Base-by-base conservation (phyloP, 2,329 filamentous ascomycete species). In the Magnaporthales sp. region DNA sequence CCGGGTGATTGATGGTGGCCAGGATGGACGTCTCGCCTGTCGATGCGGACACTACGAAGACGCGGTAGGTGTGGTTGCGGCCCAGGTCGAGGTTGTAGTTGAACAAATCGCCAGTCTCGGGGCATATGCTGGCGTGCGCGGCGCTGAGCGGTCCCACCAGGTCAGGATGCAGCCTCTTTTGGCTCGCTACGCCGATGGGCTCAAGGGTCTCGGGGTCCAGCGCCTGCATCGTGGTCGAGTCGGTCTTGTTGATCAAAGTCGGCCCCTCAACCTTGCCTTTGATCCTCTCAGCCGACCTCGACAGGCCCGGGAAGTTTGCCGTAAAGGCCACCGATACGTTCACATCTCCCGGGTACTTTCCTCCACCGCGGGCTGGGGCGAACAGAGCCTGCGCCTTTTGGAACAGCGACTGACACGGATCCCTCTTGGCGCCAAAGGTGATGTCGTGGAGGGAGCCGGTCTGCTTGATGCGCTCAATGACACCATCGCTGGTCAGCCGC, bases 381-480 rank as follows among this genome's bases (percentile, higher is more conserved):
- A 65, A 67, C 30, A 65, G 11, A 27, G 66, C 27, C 29, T 63
- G 60, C 2, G 51, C 56, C 63, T 67, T 67, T 32, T 67, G 66
- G 66, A 67, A 67, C 6, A 67, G 30, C 13, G 66, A 67, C 13
- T 29, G 31, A 24, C 66, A 67, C 10, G 66, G 66, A 63, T 67
- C 66, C 7, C 66, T 54, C 63, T 67, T 65, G 62, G 66, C 66
- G 31, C 66, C 66, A 27, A 67, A 67, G 46, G 66, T 67, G 56
- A 67, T 31, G 9, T 67, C 66, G 13, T 89, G 86, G 75, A 95
- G 91, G 13, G 92, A 91, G 2, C 93, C 93, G 11, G 96, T 97
- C 83, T 89, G 89, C 75, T 88, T 96, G 66, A 81, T 95, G 69
- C 86, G 92, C 66, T 89, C 88, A 62, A 91, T 91, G 0, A 90